Base-by-base conservation (phyloP, 176 grass and related monocot genomes). In the Oropetium thomaeum region DNA sequence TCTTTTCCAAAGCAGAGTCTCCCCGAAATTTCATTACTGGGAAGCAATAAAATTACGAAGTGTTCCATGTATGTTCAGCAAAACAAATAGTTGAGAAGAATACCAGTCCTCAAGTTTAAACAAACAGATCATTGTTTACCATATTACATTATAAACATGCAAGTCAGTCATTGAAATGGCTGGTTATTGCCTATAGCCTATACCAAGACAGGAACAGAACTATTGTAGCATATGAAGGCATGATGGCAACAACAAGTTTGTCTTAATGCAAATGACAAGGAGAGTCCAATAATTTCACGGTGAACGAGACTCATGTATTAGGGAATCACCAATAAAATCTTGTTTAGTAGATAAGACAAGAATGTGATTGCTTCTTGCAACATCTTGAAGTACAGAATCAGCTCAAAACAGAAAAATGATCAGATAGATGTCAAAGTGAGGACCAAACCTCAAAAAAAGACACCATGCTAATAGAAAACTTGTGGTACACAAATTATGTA, bases 401-500 rank as follows among this genome's bases (percentile, higher is more conserved):
- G 35, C 11, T 70, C 60, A 47, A 65, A 73, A 68, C 20, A 51
- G 5, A 37, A 48, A 48, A 52, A 38, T 58, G 52, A 19, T 25
- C 10, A 8, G 27, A 63, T 0, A 48, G 14, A 60, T 60, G 39
- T 10, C 8, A 52, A 35, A 6, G 60, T 11, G 16, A 60, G 48
- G 54, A 41, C 45, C 7, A 76, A 77, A 28, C 23, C 41, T 14
- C 30, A 70, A 64, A 37, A 8, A 7, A 19, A 33, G 11, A 15
- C 23, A 81, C 71, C 31, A 35, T 14, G 25, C 31, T 43, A 43
- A 65, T 35, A 44, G 10, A 79, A 19, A 57, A 55, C 38, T 12
- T 65, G 70, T 45, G 20, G 10, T 77, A 52, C 27, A 45, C 9
- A 71, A 84, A 79, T 22, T 79, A 20, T 58, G 28, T 5, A 66